Conservation (phyloP, 1,139 yeast species). For the Saccharomycopsis hybrid region DNA sequence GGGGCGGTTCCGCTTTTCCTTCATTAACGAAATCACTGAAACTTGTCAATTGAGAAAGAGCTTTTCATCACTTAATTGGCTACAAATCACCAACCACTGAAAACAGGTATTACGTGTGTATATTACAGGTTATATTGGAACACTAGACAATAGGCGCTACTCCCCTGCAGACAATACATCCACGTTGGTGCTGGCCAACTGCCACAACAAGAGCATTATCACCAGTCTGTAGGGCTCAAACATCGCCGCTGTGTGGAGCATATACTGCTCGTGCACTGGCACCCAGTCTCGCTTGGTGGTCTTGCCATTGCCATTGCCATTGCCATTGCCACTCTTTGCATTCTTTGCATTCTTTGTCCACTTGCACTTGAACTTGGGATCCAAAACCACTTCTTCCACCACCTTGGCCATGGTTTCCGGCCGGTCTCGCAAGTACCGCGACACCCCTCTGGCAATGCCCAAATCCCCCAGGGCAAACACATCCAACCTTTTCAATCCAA, state of each 20-base stretch:
- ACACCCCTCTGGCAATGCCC: conserved; percentile 79
- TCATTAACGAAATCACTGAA: no score
- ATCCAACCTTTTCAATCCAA: conserved; percentile 59
- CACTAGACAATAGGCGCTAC: no score
- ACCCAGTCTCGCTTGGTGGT: conserved; percentile 40
- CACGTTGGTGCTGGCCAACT: conserved; percentile 36
- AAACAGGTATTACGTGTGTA: no score
- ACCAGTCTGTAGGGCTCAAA: conserved; percentile 66
- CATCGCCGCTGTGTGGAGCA: conserved; percentile 46
- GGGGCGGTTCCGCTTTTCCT: no score
- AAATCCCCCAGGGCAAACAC: conserved; percentile 75
- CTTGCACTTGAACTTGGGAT: conserved; percentile 27
- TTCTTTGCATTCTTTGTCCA: conserved; percentile 34
- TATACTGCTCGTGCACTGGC: conserved; percentile 55
- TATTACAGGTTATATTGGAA: no score
- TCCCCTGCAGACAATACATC: conserved; percentile 32
- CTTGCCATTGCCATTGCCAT: no score
- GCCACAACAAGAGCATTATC: conserved; percentile 60
- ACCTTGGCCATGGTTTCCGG: conserved; percentile 44
- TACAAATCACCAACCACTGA: no score
- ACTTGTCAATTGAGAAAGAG: no score
- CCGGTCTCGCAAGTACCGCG: conserved; percentile 51
- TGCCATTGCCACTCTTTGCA: no score
- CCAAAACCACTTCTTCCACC: conserved; percentile 29
- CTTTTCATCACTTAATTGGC: no score